Percentiles rank a stretch among this genome's conserved stretches.
phyloP scores from a whole-genome alignment of 257 asterid species.

The Solanum medicagineum region DNA sequence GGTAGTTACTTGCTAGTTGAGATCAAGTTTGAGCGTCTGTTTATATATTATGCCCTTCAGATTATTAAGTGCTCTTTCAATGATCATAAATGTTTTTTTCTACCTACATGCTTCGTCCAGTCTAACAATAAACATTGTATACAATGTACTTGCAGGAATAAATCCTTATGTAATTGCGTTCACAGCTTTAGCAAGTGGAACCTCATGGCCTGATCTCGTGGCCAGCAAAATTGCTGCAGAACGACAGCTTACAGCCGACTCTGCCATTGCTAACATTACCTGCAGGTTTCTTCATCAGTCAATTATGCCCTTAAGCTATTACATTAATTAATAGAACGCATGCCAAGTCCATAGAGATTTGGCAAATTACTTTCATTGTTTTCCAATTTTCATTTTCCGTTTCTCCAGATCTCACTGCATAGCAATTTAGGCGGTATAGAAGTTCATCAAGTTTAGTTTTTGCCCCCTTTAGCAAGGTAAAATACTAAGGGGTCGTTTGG shows the following conservation, averaged over 20 bases:
- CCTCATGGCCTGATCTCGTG: slow-evolving; percentile 96
- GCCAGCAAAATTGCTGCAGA: slow-evolving; percentile 99
- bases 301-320: not conserved
- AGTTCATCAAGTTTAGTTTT: not conserved
- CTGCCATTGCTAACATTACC: slow-evolving; percentile 93
- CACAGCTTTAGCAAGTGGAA: slow-evolving; percentile 88
- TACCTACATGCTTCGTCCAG: not conserved
- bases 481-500: not conserved
- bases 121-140: not conserved
- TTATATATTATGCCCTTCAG: not conserved
- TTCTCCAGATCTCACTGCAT: not conserved
- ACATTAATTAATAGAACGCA: not conserved
- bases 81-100: not conserved
- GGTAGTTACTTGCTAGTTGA: too few species aligned
- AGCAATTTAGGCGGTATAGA: not conserved
- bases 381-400: not conserved
- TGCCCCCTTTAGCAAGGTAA: not conserved
- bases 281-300: slow-evolving; percentile 45
- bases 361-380: not conserved
- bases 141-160: slow-evolving; percentile 42
- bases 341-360: not conserved
- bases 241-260: slow-evolving; percentile 84
- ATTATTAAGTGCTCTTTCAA: not conserved
- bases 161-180: slow-evolving; percentile 63
- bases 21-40: too few species aligned